Conservation (phyloP, 2,329 filamentous ascomycete genomes). For the Cytospora chrysosperma region DNA sequence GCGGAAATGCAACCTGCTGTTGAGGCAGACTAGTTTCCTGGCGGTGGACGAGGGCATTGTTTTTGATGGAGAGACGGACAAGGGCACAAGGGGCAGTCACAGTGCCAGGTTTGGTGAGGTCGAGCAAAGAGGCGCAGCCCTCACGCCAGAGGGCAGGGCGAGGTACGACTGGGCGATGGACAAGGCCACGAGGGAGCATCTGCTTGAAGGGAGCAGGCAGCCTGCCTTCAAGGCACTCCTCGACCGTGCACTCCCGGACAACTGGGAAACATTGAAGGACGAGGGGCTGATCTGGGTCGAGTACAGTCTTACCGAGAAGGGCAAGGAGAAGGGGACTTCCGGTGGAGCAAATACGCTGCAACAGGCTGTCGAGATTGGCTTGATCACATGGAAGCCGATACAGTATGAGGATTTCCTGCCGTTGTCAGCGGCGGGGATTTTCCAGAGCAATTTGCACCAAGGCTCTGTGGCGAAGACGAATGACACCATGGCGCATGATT, state of each 20-base stretch:
- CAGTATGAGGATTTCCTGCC: conserved; percentile 57
- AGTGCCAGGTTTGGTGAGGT: conserved; percentile 53
- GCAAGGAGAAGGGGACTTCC: not conserved
- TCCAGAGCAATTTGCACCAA: conserved; percentile 22
- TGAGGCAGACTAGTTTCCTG: conserved; percentile 54
- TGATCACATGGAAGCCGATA: conserved; percentile 42
- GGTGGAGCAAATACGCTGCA: not conserved
- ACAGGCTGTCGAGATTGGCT: conserved; percentile 29
- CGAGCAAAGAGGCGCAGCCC: conserved; percentile 50
- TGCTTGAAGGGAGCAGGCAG: not conserved
- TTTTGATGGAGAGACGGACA: conserved; percentile 32
- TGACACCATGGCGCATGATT: not conserved
- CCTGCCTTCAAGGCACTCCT: not conserved
- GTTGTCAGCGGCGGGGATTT: conserved; percentile 50
- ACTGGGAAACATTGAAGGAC: conserved; percentile 37
- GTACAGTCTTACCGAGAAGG: conserved; percentile 32
- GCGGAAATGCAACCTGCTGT: conserved; percentile 44
- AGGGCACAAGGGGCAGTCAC: conserved; percentile 38
- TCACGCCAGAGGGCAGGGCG: conserved; percentile 44
- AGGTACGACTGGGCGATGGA: conserved; percentile 47
- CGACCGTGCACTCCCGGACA: conserved; percentile 41
- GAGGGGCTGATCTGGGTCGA: conserved; percentile 40
- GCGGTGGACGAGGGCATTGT: conserved; percentile 48
- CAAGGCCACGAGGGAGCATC: conserved; percentile 28
- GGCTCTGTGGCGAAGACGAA: not conserved